A percentile compares a stretch with the other conserved stretches of the same genome.
phyloP scores from a whole-genome alignment of 1,284 basidiomycete species.

The Melampsora americana region DNA sequence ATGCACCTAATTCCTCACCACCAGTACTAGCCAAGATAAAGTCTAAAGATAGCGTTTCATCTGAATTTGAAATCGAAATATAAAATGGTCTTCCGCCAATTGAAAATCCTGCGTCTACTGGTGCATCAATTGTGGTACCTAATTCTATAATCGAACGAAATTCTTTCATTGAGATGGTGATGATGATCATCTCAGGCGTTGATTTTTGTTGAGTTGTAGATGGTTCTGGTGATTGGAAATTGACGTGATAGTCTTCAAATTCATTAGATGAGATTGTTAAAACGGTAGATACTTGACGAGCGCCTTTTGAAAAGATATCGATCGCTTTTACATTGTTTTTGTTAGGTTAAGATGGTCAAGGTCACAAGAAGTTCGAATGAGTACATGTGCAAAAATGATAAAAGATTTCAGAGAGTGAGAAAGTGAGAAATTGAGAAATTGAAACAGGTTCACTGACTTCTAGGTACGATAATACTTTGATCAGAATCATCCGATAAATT shows the following conservation, averaged over 20 bases:
- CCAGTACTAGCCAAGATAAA: slow-evolving; percentile 35
- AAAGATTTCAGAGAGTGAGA: background rate
- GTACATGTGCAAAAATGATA: background rate
- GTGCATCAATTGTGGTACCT: slow-evolving; percentile 22
- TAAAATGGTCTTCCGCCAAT: slow-evolving; percentile 34
- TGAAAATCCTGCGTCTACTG: slow-evolving; percentile 33
- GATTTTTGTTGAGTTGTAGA: background rate
- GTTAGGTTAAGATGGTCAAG: background rate
- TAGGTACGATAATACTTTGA: slow-evolving; percentile 15
- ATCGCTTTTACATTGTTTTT: background rate
- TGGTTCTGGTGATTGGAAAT: slow-evolving; percentile 1
- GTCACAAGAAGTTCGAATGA: background rate
- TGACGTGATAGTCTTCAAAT: slow-evolving; percentile 30
- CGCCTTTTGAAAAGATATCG: slow-evolving; percentile 38
- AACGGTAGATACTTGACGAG: slow-evolving; percentile 21
- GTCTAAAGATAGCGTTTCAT: slow-evolving; percentile 12
- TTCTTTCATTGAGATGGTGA: slow-evolving; percentile 30
- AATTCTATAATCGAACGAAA: slow-evolving; percentile 39
- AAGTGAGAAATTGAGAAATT: background rate
- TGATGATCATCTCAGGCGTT: slow-evolving; percentile 11
- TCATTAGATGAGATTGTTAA: slow-evolving; percentile 22
- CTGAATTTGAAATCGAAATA: slow-evolving; percentile 31
- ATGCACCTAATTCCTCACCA: slow-evolving; percentile 19
- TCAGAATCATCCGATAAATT: slow-evolving; percentile 19
- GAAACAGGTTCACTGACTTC: slow-evolving; percentile 10